Evolutionary conservation across 2,329 filamentous ascomycete genomes (phyloP).

Genomic region (Calonectria multiphialidica): DNA sequence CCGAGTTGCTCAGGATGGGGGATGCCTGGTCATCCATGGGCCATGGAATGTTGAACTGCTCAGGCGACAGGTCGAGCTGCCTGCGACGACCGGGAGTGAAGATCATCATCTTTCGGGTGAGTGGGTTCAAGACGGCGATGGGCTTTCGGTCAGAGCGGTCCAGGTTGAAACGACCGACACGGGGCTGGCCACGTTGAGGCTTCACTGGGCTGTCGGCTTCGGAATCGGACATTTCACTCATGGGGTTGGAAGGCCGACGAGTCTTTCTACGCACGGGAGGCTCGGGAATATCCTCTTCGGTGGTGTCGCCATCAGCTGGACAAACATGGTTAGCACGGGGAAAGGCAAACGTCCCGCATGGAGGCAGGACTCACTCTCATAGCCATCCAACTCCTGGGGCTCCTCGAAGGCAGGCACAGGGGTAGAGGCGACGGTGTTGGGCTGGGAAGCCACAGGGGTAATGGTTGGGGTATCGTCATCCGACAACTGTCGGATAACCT

Average conservation of each 20-base stretch:
- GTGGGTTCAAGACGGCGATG: constrained; percentile 68
- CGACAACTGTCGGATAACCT: constrained; percentile 50
- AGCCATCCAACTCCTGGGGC: constrained; percentile 64
- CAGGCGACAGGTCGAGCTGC: constrained; percentile 65
- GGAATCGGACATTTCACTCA: constrained; percentile 61
- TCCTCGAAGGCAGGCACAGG: constrained; percentile 49
- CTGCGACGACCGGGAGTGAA: constrained; percentile 66
- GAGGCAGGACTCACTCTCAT: constrained; percentile 66
- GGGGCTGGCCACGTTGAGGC: constrained; percentile 63
- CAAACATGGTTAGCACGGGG: constrained; percentile 52
- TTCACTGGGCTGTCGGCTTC: constrained; percentile 62
- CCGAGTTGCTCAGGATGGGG: constrained; percentile 75
- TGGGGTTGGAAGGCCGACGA: constrained; percentile 52
- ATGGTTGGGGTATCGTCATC: constrained; percentile 58
- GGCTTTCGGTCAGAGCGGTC: constrained; percentile 68
- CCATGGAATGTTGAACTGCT: constrained; percentile 65
- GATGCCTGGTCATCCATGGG: constrained; percentile 56
- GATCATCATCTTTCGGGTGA: constrained; percentile 72
- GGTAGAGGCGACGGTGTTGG: constrained; percentile 36
- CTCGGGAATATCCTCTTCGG: constrained; percentile 69
- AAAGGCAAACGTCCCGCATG: constrained; percentile 22
- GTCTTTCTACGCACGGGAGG: constrained; percentile 62
- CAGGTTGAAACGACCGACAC: constrained; percentile 66
- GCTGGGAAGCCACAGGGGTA: constrained; percentile 53
- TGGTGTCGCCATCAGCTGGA: constrained; percentile 71